Evolutionary conservation across 2,329 filamentous ascomycete species (phyloP), one percentile per base, ranked within the genome.

Genomic region (Stagonosporopsis tanaceti): DNA sequence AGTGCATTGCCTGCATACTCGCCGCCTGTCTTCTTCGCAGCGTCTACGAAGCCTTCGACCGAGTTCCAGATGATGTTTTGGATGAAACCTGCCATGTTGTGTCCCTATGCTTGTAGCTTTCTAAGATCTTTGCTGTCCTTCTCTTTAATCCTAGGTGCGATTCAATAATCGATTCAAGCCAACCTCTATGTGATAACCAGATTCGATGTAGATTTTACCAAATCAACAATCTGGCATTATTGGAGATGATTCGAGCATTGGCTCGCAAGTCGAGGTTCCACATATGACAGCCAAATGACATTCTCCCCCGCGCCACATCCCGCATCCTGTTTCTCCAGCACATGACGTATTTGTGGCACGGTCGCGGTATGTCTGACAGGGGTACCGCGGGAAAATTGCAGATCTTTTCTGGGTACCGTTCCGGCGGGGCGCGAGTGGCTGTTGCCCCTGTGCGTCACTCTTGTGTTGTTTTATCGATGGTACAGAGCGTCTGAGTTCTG

Each of bases 21-120:
- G 7, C 75, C 75, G 15, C 67, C 75, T 8, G 73, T 69, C 28
- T 71, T 65, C 48, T 68, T 76, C 11, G 73, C 75, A 0, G 72
- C 73, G 37, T 76, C 73, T 1, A 77, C 73, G 45, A 76, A 76
- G 2, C 75, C 75, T 22, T 69, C 67, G 15, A 77, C 69, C 20
- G 70, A 74, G 58, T 75, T 76, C 68, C 72, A 73, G 32, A 77
- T 58, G 42, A 77, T 76, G 53, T 76, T 75, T 51, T 70, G 64
- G 37, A 77, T 69, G 53, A 77, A 76, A 41, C 63, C 59, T 34
- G 69, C 61, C 70, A 72, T 73, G n/a, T 15, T 46, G 14, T 22
- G 27, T 59, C 38, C 50, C 17, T 9, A 22, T 42, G 17, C 20
- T 20, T 20, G 6, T 3, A 20, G 22, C 39, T n/a, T 22, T 27